Evolutionary conservation across 75 land plant species (phyloP), one percentile per base, ranked within the genome.

Genomic region (Gnetum montanum): DNA sequence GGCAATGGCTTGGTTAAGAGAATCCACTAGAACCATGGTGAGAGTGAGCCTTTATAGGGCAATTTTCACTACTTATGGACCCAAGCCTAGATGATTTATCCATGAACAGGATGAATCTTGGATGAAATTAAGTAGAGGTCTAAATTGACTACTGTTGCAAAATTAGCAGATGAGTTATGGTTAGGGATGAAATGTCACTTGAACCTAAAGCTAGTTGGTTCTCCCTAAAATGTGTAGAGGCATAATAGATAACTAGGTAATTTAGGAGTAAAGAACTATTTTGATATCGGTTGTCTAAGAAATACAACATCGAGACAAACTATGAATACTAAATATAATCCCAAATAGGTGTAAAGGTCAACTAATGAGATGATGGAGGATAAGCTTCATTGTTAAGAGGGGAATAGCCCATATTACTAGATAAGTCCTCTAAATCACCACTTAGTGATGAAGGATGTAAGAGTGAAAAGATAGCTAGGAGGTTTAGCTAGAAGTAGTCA

Each of bases 1-100:
- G 35, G 66, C 58, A 46, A 35, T 62, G 59, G 48, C 71, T 63
- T 61, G 66, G 71, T 50, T 61, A 69, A 69, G 59, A 66, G 71
- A 69, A 62, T 51, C 67, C 71, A 69, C n/a, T n/a, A n/a, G n/a
- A n/a, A n/a, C n/a, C n/a, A n/a, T n/a, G n/a, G n/a, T n/a, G n/a
- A n/a, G n/a, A n/a, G n/a, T n/a, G n/a, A n/a, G n/a, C n/a, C n/a
- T n/a, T n/a, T n/a, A n/a, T n/a, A n/a, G n/a, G n/a, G n/a, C n/a
- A n/a, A n/a, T n/a, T n/a, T n/a, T n/a, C n/a, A n/a, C n/a, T n/a
- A n/a, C n/a, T n/a, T n/a, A n/a, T n/a, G n/a, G n/a, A n/a, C n/a
- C n/a, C n/a, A n/a, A n/a, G n/a, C n/a, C n/a, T n/a, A n/a, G n/a
- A n/a, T n/a, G n/a, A n/a, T n/a, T n/a, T n/a, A n/a, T n/a, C n/a